phyloP scores from a whole-genome alignment of 768 basidiomycete species.

The Boletus coccyginus region DNA sequence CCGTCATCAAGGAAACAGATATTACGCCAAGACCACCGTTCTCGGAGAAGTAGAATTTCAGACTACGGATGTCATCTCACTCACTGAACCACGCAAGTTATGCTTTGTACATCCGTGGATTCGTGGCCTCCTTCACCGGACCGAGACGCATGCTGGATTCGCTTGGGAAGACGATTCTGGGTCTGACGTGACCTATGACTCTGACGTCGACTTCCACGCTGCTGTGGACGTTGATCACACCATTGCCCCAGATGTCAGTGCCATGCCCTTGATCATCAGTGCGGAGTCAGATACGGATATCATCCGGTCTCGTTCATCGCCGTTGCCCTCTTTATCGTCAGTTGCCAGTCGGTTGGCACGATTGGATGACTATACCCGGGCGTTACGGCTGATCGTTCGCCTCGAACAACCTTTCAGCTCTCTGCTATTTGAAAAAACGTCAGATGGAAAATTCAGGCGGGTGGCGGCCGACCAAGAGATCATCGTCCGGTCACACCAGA shows the following conservation, averaged over 20 bases:
- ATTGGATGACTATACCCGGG: constrained; percentile 7
- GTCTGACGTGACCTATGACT: constrained; percentile 1
- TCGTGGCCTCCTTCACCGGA: neutral
- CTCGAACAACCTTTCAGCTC: constrained; percentile 12
- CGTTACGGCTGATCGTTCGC: constrained; percentile 11
- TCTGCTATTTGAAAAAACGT: constrained; percentile 7
- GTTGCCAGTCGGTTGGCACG: neutral
- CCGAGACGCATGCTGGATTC: neutral
- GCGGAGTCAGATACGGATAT: neutral
- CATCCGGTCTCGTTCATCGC: neutral
- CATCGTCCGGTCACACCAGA: constrained; percentile 4
- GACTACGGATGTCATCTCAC: constrained; percentile 1
- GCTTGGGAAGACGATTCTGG: constrained; percentile 9
- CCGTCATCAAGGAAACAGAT: neutral
- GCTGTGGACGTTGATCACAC: neutral
- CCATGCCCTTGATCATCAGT: neutral
- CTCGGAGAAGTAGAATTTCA: constrained; percentile 9
- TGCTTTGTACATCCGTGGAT: constrained; percentile 14
- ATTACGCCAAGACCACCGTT: constrained; percentile 4
- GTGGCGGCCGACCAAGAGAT: constrained; percentile 12
- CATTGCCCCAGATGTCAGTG: neutral
- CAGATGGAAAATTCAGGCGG: constrained; percentile 18
- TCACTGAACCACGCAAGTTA: constrained; percentile 3
- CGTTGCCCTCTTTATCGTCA: neutral
- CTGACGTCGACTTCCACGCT: constrained; percentile 5